phyloP scores from a whole-genome alignment of 148 eudicot species.

The Dysphania ambrosioides region DNA sequence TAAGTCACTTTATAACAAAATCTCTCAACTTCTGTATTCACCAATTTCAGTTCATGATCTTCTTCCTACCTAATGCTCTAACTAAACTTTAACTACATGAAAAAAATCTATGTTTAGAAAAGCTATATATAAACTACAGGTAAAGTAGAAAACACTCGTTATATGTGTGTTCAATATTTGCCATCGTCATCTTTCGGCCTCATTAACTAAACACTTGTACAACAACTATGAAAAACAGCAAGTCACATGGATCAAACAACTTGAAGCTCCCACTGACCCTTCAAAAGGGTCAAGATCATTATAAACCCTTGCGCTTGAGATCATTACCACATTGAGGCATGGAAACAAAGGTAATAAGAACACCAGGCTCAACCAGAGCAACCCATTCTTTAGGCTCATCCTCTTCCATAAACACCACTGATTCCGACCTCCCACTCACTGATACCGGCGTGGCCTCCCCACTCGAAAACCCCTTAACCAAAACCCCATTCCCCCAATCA shows the following conservation, averaged over 20 bases:
- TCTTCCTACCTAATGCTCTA: slow-evolving; percentile 16
- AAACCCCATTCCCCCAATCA: slow-evolving; percentile 28
- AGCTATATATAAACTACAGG: slow-evolving; percentile 17
- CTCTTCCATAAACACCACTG: slow-evolving; percentile 69
- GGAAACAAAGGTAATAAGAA: slow-evolving; percentile 84
- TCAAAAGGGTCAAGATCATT: no score
- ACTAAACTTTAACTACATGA: slow-evolving; percentile 6
- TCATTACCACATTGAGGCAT: slow-evolving; percentile 82
- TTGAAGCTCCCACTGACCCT: slow-evolving; percentile 71
- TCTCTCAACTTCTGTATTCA: slow-evolving; percentile 4
- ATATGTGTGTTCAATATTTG: slow-evolving; percentile 26
- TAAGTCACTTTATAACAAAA: slow-evolving; percentile 19
- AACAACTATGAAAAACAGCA: background rate
- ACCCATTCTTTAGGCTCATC: slow-evolving; percentile 96
- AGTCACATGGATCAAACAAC: slow-evolving; percentile 88
- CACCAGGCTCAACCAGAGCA: slow-evolving; percentile 98
- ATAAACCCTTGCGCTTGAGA: slow-evolving; percentile 81
- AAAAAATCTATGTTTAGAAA: slow-evolving; percentile 14
- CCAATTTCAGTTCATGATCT: slow-evolving; percentile 3
- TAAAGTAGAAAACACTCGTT: slow-evolving; percentile 9
- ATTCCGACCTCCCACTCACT: slow-evolving; percentile 71
- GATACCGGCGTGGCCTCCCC: slow-evolving; percentile 86
- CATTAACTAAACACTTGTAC: slow-evolving; percentile 8
- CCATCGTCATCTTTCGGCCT: slow-evolving; percentile 22
- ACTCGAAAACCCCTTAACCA: slow-evolving; percentile 70